Evolutionary conservation across 768 basidiomycete genomes (phyloP).

Genomic region (Amanita inopinata): DNA sequence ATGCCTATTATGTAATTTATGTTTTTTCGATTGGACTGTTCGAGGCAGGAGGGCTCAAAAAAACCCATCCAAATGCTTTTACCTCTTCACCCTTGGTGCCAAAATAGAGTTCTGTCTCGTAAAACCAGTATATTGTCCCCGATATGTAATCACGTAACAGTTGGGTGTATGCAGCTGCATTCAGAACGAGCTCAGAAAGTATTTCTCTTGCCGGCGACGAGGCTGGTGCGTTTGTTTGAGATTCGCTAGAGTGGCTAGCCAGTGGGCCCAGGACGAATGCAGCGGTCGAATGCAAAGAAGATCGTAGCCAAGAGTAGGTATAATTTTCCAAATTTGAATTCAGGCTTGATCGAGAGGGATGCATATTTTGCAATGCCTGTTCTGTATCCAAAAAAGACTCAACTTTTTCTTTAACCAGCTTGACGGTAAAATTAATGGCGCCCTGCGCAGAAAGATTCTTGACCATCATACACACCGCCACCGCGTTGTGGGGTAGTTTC

Average conservation of each 20-base stretch:
- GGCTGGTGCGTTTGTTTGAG: constrained; percentile 7
- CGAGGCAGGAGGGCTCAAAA: constrained; percentile 27
- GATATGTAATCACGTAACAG: constrained; percentile 46
- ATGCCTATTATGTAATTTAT: too few relatives aligned
- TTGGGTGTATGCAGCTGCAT: constrained; percentile 28
- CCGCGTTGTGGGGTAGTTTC: constrained; percentile 32
- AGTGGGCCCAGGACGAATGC: neutral
- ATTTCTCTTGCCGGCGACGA: constrained; percentile 4
- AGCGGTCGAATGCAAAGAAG: neutral
- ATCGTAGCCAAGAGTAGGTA: constrained; percentile 4
- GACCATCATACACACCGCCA: constrained; percentile 38
- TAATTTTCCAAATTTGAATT: neutral
- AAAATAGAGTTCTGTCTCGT: constrained; percentile 54
- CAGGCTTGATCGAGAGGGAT: constrained; percentile 13
- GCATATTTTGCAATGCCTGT: constrained; percentile 12
- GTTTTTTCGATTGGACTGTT: too few relatives aligned
- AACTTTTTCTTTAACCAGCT: constrained; percentile 28
- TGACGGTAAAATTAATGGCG: constrained; percentile 34
- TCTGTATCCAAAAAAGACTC: constrained; percentile 24
- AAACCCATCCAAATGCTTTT: constrained; percentile 54
- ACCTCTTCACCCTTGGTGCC: constrained; percentile 49
- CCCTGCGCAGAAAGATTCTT: constrained; percentile 37
- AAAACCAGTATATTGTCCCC: constrained; percentile 55
- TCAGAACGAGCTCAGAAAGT: constrained; percentile 10
- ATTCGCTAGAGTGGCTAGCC: constrained; percentile 11